Base-by-base conservation (phyloP, 2,329 filamentous ascomycete genomes). In the Cercospora zeae-maydis region DNA sequence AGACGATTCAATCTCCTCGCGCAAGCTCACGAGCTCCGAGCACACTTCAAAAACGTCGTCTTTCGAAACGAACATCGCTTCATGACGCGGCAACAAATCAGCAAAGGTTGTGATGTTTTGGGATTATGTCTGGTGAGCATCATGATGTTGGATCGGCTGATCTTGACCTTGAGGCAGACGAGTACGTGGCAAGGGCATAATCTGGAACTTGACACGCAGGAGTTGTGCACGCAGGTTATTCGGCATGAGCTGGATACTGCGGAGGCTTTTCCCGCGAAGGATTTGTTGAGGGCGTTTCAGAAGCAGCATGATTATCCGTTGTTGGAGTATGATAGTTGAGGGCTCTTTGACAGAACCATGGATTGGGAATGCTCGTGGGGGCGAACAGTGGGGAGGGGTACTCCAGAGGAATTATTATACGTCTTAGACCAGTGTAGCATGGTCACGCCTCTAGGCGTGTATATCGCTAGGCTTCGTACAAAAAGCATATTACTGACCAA, bases 101-200 rank as follows among this genome's bases (percentile, higher is more conserved):
- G 52, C n/a, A 63, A 52, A 53, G 59, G 52, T 10, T 59, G 59
- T 36, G 63, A 65, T 58, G 37, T 65, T 7, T 52, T 65, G 14
- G 63, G 61, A 14, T 45, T 65, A 9, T 65, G 59, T 54, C 57
- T 65, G 14, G 58, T 65, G 2, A 63, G 56, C 47, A 51, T 65
- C 13, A 61, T 63, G 39, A 57, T 65, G 49, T 51, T 65, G 3
- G 63, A 65, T 39, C 61, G 59, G 8, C 21, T 65, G n/a, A 65
- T 65, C 39, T 42, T 60, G 33, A 57, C 61, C 11, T 24, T 63
- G 9, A 33, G 58, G 19, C 52, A 64, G 30, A 53, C 53, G 33
- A 53, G 33, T 33, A 45, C 49, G 21, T 58, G 54, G 42, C 60
- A 56, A 16, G 52, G 60, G 1, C 61, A 58, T 11, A 58, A 63